These are phyloP conservation scores for Chrysochromulina tobinii DNA, from an alignment of 78 protist genomes.

Conservation along the genomic window DNA sequence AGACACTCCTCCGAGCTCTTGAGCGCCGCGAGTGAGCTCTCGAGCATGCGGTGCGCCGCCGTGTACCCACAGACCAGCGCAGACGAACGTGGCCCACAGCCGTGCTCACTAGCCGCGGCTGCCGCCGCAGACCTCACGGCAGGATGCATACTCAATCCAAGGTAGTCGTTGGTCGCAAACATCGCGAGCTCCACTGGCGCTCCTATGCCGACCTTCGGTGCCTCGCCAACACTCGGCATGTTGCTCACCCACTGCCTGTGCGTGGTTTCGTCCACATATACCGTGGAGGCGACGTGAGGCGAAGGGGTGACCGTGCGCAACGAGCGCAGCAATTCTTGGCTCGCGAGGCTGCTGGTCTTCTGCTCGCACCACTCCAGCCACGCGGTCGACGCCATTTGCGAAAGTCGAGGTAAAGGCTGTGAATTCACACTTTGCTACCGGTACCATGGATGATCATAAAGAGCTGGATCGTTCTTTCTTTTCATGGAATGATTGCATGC, in stretches of 20 bases:
- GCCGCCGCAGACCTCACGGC: not conserved
- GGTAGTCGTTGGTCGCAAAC: slow-evolving; percentile 32
- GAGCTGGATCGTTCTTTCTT: too few relatives aligned
- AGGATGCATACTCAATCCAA: slow-evolving; percentile 21
- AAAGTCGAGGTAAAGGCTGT: too few relatives aligned
- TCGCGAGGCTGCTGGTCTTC: too few relatives aligned
- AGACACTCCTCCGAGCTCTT: not conserved
- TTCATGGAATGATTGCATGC: too few relatives aligned
- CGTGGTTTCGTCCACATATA: not conserved
- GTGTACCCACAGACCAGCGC: slow-evolving; percentile 29
- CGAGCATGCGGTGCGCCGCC: not conserved
- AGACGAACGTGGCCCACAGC: slow-evolving; percentile 40
- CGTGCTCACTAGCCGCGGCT: not conserved
- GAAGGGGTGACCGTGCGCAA: too few relatives aligned
- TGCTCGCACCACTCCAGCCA: too few relatives aligned
- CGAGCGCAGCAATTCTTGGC: too few relatives aligned
- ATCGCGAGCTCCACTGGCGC: not conserved
- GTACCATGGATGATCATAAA: too few relatives aligned
- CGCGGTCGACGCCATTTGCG: too few relatives aligned
- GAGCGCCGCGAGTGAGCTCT: not conserved
- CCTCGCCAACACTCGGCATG: not conserved
- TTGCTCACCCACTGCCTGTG: not conserved
- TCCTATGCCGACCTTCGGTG: not conserved
- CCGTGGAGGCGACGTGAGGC: not conserved
- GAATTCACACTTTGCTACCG: too few relatives aligned